These are phyloP conservation scores for Zostera marina DNA, from an alignment of 116 monocot genomes.

Conservation along the genomic window DNA sequence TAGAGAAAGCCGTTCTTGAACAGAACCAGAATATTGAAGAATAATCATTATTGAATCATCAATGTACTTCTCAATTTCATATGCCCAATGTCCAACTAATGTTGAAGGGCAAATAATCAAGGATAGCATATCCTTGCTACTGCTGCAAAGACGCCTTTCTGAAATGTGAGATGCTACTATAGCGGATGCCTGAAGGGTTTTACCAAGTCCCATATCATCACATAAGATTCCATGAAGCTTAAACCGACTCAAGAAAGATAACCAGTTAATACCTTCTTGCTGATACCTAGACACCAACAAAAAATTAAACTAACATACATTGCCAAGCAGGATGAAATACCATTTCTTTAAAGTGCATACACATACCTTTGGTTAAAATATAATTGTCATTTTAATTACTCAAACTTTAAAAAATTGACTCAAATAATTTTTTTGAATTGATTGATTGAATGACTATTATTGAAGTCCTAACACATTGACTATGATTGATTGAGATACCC, in stretches of 20 bases:
- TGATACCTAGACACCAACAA: slow-evolving; percentile 52
- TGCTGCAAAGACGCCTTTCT: slow-evolving; percentile 25
- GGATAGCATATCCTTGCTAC: slow-evolving; percentile 31
- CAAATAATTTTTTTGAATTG: too few relatives aligned
- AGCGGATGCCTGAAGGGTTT: slow-evolving; percentile 97
- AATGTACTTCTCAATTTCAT: slow-evolving; percentile 94
- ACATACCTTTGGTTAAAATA: too few relatives aligned
- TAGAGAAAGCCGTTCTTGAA: slow-evolving; percentile 52
- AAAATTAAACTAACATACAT: not conserved
- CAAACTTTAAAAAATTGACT: too few relatives aligned
- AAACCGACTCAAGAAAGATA: slow-evolving; percentile 85
- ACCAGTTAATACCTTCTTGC: slow-evolving; percentile 98
- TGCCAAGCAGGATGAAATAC: not conserved
- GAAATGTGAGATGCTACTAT: slow-evolving; percentile 85
- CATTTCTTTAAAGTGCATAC: too few relatives aligned
- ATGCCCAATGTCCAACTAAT: slow-evolving; percentile 94
- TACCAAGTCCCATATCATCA: slow-evolving; percentile 99
- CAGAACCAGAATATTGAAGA: slow-evolving; percentile 86
- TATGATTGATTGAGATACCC: too few relatives aligned
- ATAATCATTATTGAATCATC: slow-evolving; percentile 52
- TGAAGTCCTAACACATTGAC: too few relatives aligned
- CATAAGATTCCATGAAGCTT: slow-evolving; percentile 98
- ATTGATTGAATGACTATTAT: too few relatives aligned
- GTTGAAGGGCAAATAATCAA: slow-evolving; percentile 92
- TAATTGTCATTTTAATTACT: too few relatives aligned